Percentiles rank a stretch among this genome's conserved stretches.
Evolutionary conservation across 768 basidiomycete species (phyloP).

Genomic region (Polyporus arcularius): DNA sequence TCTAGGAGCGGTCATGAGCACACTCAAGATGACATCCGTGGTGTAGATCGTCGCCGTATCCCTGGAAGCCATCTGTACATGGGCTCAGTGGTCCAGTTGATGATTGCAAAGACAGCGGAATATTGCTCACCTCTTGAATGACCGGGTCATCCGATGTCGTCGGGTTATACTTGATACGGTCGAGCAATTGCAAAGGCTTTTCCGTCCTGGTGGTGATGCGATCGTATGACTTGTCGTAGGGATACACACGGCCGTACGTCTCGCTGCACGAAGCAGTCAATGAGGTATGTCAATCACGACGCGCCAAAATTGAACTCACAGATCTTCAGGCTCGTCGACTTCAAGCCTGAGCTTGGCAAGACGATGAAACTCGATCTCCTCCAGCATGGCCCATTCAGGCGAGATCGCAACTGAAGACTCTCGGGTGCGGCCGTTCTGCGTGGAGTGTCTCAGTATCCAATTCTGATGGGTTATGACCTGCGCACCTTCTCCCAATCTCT

Average conservation of each 20-base stretch:
- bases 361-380: conserved; percentile 96
- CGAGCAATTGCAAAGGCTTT: conserved; percentile 86
- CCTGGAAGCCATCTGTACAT: conserved; percentile 69
- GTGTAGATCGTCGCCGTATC: conserved; percentile 86
- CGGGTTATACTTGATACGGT: conserved; percentile 95
- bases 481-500: conserved; percentile 93
- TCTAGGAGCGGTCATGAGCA: conserved; percentile 94
- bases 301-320: conserved; percentile 52
- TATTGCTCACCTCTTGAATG: conserved; percentile 76
- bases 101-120: neutral
- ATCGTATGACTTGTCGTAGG: conserved; percentile 95
- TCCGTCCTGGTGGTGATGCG: conserved; percentile 94
- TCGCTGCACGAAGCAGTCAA: conserved; percentile 48
- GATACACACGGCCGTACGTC: conserved; percentile 85
- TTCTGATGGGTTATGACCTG: neutral
- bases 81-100: conserved; percentile 1
- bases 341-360: conserved; percentile 90
- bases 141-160: conserved; percentile 98
- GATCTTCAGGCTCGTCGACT: conserved; percentile 87
- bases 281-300: neutral
- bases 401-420: conserved; percentile 94
- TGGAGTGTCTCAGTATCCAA: conserved; percentile 5
- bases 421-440: conserved; percentile 76
- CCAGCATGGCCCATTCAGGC: conserved; percentile 90
- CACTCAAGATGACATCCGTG: conserved; percentile 92